Percentiles rank a stretch among this genome's conserved stretches.
These are phyloP conservation scores for Mrakia hoshinonis DNA, from an alignment of 768 basidiomycete genomes.

Conservation along the genomic window DNA sequence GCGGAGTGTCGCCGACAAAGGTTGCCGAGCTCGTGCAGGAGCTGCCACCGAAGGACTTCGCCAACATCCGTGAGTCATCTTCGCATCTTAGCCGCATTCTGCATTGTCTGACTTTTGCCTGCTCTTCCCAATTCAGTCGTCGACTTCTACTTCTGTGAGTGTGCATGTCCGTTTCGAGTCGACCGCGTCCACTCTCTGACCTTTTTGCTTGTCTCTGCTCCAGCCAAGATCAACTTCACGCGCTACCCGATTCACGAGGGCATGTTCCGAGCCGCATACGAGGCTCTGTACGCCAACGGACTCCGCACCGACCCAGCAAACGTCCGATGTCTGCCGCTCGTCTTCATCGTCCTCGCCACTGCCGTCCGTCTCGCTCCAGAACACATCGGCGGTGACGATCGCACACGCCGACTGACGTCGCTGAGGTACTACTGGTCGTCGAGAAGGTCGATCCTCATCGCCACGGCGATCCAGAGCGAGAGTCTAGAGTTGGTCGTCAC, in stretches of 20 bases:
- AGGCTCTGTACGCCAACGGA: slow-evolving; percentile 29
- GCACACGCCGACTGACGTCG: slow-evolving; percentile 65
- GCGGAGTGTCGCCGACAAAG: slow-evolving; percentile 82
- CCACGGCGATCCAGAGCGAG: slow-evolving; percentile 87
- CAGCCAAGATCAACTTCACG: slow-evolving; percentile 68
- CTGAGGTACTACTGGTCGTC: slow-evolving; percentile 92
- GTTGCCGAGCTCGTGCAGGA: slow-evolving; percentile 82
- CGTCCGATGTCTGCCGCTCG: slow-evolving; percentile 75
- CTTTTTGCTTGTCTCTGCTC: slow-evolving; percentile 30
- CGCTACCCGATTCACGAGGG: slow-evolving; percentile 81
- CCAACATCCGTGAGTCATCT: slow-evolving; percentile 70
- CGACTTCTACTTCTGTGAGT: slow-evolving; percentile 29
- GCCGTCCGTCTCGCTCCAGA: slow-evolving; percentile 76
- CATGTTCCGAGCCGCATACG: slow-evolving; percentile 53
- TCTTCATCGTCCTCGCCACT: slow-evolving; percentile 86
- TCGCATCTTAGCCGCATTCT: slow-evolving; percentile 55
- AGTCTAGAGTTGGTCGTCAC: slow-evolving; percentile 85
- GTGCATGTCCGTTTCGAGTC: slow-evolving; percentile 1
- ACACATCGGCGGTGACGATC: slow-evolving; percentile 68
- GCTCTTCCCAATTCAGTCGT: slow-evolving; percentile 1
- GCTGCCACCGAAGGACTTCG: slow-evolving; percentile 65
- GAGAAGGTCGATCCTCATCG: slow-evolving; percentile 75
- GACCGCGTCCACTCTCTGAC: not conserved
- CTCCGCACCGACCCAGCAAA: slow-evolving; percentile 49
- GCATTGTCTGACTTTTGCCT: not conserved